Evolutionary conservation across 495 filamentous ascomycete species (phyloP).

Genomic region (Penicillium roqueforti): DNA sequence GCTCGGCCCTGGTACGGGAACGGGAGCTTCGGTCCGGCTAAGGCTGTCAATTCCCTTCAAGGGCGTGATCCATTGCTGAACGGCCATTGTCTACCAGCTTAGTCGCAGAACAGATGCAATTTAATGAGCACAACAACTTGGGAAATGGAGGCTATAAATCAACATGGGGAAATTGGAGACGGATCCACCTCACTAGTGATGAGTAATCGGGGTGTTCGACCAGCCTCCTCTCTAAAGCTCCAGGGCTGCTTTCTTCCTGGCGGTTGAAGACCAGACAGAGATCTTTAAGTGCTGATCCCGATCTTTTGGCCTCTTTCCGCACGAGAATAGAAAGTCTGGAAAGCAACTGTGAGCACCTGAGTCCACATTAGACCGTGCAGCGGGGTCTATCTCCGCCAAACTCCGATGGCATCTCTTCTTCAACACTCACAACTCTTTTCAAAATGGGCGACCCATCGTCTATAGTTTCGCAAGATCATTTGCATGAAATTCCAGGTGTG

Average conservation of each 20-base stretch:
- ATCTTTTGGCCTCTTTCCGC: not conserved
- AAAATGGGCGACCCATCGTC: constrained; percentile 1
- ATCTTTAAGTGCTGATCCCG: not conserved
- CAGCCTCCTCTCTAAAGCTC: too few species aligned
- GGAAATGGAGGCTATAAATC: not conserved
- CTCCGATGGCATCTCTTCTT: constrained; percentile 3
- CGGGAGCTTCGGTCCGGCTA: constrained; percentile 33
- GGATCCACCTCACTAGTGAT: not conserved
- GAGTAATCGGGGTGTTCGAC: not conserved
- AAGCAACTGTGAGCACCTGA: not conserved
- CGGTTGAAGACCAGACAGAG: not conserved
- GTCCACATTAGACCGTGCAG: not conserved
- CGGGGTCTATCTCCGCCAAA: constrained; percentile 18
- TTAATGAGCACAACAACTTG: not conserved
- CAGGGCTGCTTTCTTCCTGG: not conserved
- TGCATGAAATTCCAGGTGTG: constrained; percentile 9
- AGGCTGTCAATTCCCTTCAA: constrained; percentile 51
- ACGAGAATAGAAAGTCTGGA: not conserved
- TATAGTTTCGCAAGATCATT: not conserved
- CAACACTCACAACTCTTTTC: not conserved
- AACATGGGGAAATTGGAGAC: constrained; percentile 11
- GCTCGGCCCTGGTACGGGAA: constrained; percentile 37
- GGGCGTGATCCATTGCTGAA: constrained; percentile 46
- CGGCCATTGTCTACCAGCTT: constrained; percentile 1
- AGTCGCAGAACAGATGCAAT: not conserved